Base-by-base conservation (phyloP, 225 moss, liverwort and hornwort genomes). In the Sphagnum tenellum region DNA sequence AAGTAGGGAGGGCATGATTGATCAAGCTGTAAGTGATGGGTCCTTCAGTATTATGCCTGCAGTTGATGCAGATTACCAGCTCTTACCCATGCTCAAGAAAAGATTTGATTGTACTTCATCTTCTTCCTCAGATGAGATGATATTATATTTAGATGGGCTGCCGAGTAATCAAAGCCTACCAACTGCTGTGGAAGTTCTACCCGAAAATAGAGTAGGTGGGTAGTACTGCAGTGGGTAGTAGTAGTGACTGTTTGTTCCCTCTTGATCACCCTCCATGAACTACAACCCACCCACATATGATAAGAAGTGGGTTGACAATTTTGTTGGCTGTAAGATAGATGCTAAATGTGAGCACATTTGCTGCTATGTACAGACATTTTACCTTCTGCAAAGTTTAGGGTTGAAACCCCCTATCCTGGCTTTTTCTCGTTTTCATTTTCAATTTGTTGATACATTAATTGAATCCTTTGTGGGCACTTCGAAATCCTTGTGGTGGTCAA, bases 281-380 rank as follows among this genome's bases (percentile, higher is more conserved):
- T 79, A 65, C 61, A 69, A 64, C 69, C 55, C 64, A 61, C 57
- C 66, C 62, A 48, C 62, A 72, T 52, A 53, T 63, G 68, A 68
- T 69, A 14, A 57, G 64, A 69, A 65, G 74, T 72, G 74, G 44
- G 59, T 72, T 65, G 64, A 74, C 74, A 75, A 74, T 74, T 79
- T 77, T 80, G 70, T 69, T 77, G 74, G 67, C 74, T 83, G 83
- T 83, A 83, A 74, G 74, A 79, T 83, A 83, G 74, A 73, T 56
- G 67, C 61, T 65, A 67, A 67, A 61, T 66, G 12, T 47, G 70
- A 57, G 72, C 72, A 51, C 46, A 55, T 67, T 65, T 60, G 44
- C 74, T 83, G 83, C 29, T 29, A 29, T 29, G 29, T 29, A 29
- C 29, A 29, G 29, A 29, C 29, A 1, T 29, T 29, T 29, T 0